A percentile compares a stretch with the other conserved stretches of the same genome.
These are phyloP conservation scores for Leccinum subgranulosum DNA, from an alignment of 768 basidiomycete species.

Conservation along the genomic window DNA sequence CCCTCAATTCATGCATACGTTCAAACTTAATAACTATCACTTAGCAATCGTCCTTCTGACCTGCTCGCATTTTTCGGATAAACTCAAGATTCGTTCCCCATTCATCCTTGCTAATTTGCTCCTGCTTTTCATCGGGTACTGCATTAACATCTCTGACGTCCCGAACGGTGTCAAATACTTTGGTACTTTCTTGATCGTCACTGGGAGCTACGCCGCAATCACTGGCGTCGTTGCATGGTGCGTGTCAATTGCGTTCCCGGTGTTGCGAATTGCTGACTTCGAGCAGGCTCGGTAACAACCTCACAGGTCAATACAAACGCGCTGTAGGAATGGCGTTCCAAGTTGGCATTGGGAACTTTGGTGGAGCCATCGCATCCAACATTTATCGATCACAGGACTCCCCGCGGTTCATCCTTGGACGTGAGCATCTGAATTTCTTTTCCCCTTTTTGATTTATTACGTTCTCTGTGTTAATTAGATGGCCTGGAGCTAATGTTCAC, in stretches of 20 bases:
- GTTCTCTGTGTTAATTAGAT: slow-evolving; percentile 34
- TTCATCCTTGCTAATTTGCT: slow-evolving; percentile 54
- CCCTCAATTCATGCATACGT: background rate
- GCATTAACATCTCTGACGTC: slow-evolving; percentile 58
- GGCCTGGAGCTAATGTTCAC: slow-evolving; percentile 66
- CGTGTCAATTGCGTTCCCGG: slow-evolving; percentile 13
- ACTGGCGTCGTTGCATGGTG: slow-evolving; percentile 65
- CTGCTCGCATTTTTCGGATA: slow-evolving; percentile 61
- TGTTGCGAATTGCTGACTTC: background rate
- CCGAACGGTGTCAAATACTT: slow-evolving; percentile 62
- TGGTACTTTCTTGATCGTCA: slow-evolving; percentile 66
- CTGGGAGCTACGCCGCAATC: slow-evolving; percentile 54
- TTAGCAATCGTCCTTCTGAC: slow-evolving; percentile 50
- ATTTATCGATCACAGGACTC: slow-evolving; percentile 58
- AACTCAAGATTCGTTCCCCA: slow-evolving; percentile 47
- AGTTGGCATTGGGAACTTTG: slow-evolving; percentile 50
- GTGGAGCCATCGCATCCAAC: slow-evolving; percentile 61
- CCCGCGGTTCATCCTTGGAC: slow-evolving; percentile 60
- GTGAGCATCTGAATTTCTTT: slow-evolving; percentile 34
- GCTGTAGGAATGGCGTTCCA: slow-evolving; percentile 65
- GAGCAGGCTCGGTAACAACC: slow-evolving; percentile 50
- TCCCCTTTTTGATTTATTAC: background rate
- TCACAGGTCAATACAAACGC: slow-evolving; percentile 68
- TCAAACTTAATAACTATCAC: background rate
- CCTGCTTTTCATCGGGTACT: slow-evolving; percentile 55